A percentile compares a stretch with the other conserved stretches of the same genome.
phyloP scores from a whole-genome alignment of 2,329 filamentous ascomycete genomes.

The Penicillium aurantiogriseum region DNA sequence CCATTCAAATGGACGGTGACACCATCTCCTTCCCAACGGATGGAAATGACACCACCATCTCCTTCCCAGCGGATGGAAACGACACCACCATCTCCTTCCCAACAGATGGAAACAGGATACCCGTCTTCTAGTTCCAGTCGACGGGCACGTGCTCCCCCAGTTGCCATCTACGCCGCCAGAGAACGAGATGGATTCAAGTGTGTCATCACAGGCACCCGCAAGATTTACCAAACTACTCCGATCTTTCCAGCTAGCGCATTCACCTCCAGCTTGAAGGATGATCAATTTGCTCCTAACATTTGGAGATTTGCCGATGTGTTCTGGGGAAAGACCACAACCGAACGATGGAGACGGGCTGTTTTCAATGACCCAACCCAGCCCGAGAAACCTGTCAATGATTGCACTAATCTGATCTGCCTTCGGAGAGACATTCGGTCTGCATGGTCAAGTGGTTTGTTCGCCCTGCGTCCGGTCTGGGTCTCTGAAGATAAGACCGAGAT shows the following conservation, averaged over 20 bases:
- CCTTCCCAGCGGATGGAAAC: no score
- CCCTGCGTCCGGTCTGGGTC: slow-evolving; percentile 4
- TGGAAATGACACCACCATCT: neutral
- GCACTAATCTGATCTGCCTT: slow-evolving; percentile 12
- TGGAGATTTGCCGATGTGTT: slow-evolving; percentile 8
- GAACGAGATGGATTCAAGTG: slow-evolving; percentile 7
- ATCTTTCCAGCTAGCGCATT: slow-evolving; percentile 1
- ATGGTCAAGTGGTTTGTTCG: slow-evolving; percentile 7
- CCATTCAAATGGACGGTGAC: slow-evolving; percentile 5
- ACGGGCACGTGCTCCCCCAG: neutral
- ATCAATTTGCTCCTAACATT: neutral
- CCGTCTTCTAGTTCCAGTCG: neutral
- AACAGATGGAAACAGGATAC: neutral
- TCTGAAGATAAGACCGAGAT: neutral
- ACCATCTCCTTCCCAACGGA: neutral
- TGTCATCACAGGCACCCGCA: slow-evolving; percentile 8
- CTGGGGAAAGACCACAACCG: neutral
- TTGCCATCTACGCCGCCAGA: slow-evolving; percentile 2
- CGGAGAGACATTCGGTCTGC: slow-evolving; percentile 5
- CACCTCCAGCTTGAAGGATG: neutral
- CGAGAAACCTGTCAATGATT: neutral
- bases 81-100: neutral
- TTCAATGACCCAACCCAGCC: neutral
- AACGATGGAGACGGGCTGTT: slow-evolving; percentile 4
- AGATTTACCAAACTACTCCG: neutral